These are phyloP conservation scores for Colletotrichum sublineola DNA, from an alignment of 2,329 filamentous ascomycete species.

Conservation along the genomic window DNA sequence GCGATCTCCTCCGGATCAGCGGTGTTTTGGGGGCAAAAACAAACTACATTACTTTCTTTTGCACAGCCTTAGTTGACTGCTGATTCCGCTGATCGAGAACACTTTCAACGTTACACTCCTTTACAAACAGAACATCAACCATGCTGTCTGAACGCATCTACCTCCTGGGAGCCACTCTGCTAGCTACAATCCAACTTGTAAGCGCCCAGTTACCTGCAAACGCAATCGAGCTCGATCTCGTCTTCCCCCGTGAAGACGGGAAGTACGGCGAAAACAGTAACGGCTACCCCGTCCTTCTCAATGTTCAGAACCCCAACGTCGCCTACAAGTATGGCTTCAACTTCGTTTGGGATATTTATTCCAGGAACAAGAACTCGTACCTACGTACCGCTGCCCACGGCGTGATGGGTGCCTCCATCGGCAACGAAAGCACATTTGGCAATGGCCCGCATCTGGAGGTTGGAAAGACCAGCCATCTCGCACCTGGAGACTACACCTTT, in stretches of 20 bases:
- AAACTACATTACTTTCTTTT: background rate
- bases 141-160: slow-evolving; percentile 31
- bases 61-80: slow-evolving; percentile 24
- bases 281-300: slow-evolving; percentile 40
- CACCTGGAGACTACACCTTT: slow-evolving; percentile 40
- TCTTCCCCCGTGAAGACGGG: slow-evolving; percentile 40
- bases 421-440: slow-evolving; percentile 36
- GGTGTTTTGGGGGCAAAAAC: slow-evolving; percentile 19
- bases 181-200: slow-evolving; percentile 19
- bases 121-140: background rate
- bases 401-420: slow-evolving; percentile 28
- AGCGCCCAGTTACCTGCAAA: slow-evolving; percentile 38
- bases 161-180: slow-evolving; percentile 30
- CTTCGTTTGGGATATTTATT: slow-evolving; percentile 41
- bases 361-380: slow-evolving; percentile 36
- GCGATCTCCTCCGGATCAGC: slow-evolving; percentile 21
- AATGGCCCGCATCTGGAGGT: slow-evolving; percentile 36
- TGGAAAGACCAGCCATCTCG: slow-evolving; percentile 35
- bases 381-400: slow-evolving; percentile 40
- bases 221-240: slow-evolving; percentile 40
- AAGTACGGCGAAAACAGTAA: slow-evolving; percentile 36
- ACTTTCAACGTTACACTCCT: slow-evolving; percentile 22
- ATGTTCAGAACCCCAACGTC: slow-evolving; percentile 38
- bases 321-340: slow-evolving; percentile 41
- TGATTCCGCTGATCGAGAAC: slow-evolving; percentile 20